Percentiles rank a stretch among this genome's conserved stretches.
Conservation (phyloP, 2,329 filamentous ascomycete species). For the Aspergillus intermedius region DNA sequence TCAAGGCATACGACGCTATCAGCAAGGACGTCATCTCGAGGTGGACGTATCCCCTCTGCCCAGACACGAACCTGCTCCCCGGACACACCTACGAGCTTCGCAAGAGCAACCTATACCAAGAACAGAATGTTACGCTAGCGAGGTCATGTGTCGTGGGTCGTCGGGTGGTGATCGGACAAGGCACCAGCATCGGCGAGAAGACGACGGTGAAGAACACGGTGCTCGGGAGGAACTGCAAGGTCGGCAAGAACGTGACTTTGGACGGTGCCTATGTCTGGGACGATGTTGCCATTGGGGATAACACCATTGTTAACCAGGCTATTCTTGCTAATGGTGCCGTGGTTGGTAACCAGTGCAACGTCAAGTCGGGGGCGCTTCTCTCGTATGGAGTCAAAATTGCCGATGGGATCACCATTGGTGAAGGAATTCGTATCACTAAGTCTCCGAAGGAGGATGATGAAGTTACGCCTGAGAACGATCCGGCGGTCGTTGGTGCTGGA, state of each 20-base stretch:
- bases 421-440: slow-evolving; percentile 39
- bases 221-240: slow-evolving; percentile 76
- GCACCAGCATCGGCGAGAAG: slow-evolving; percentile 67
- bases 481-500: slow-evolving; percentile 49
- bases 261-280: slow-evolving; percentile 85
- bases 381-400: slow-evolving; percentile 71
- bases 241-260: slow-evolving; percentile 76
- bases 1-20: slow-evolving; percentile 84
- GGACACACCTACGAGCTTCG: slow-evolving; percentile 69
- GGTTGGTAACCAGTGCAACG: slow-evolving; percentile 63
- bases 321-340: slow-evolving; percentile 68
- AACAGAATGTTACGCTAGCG: slow-evolving; percentile 68
- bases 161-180: slow-evolving; percentile 67
- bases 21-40: slow-evolving; percentile 78
- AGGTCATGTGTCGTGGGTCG: slow-evolving; percentile 64
- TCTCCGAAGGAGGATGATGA: slow-evolving; percentile 39
- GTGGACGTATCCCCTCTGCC: slow-evolving; percentile 83
- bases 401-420: slow-evolving; percentile 47
- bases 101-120: slow-evolving; percentile 66
- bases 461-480: slow-evolving; percentile 36
- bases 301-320: slow-evolving; percentile 61
- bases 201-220: slow-evolving; percentile 67
- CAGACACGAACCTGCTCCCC: slow-evolving; percentile 76
- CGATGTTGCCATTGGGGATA: slow-evolving; percentile 68
- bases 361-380: slow-evolving; percentile 68